Evolutionary conservation across 176 grass and related monocot species (phyloP).

Genomic region (Alloteropsis semialata): DNA sequence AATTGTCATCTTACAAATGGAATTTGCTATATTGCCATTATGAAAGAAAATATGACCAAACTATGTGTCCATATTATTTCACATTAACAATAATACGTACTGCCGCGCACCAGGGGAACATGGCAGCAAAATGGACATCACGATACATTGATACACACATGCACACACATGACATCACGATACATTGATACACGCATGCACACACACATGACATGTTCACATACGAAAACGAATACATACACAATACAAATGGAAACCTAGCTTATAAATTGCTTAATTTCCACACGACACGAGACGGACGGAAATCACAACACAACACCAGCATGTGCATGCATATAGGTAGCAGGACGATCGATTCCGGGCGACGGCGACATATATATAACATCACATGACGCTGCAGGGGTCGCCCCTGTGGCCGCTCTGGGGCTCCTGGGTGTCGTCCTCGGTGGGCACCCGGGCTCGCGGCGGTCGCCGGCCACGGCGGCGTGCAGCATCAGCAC

Average conservation of each 20-base stretch:
- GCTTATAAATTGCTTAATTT: not conserved
- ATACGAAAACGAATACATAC: not conserved
- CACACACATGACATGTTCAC: not conserved
- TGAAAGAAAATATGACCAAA: not conserved
- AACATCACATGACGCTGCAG: conserved; percentile 13
- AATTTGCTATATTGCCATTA: not conserved
- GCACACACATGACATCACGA: not conserved
- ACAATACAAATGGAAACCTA: not conserved
- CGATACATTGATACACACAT: not conserved
- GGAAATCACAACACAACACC: not conserved
- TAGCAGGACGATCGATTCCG: not conserved
- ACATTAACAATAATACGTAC: not conserved
- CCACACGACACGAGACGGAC: not conserved
- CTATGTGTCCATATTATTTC: not conserved
- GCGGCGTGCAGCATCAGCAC: too few species aligned
- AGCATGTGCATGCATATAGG: not conserved
- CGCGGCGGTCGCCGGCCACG: conserved; percentile 42
- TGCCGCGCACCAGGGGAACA: not conserved
- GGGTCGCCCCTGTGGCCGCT: not conserved
- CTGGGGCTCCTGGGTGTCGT: not conserved
- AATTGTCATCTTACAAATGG: too few species aligned
- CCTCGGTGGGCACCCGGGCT: conserved; percentile 36
- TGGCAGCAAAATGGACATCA: not conserved
- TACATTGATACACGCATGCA: not conserved
- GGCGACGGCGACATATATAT: too few species aligned